Conservation (phyloP, 2,329 filamentous ascomycete genomes). For the Verticillium dahliae region DNA sequence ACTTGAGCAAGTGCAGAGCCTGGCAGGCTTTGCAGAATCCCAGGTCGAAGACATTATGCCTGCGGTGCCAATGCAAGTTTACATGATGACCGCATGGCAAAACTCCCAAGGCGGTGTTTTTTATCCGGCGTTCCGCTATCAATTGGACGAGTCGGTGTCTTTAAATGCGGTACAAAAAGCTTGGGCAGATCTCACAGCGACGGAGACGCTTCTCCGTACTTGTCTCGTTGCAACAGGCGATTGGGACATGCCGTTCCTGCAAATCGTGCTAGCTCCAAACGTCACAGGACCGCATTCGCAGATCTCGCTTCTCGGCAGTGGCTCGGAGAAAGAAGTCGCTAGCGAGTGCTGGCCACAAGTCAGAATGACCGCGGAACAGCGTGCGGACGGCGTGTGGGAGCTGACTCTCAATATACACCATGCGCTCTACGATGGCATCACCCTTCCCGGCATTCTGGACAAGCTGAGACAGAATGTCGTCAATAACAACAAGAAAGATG, state of each 20-base stretch:
- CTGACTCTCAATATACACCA: slow-evolving; percentile 68
- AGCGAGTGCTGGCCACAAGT: slow-evolving; percentile 6
- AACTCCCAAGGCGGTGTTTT: slow-evolving; percentile 61
- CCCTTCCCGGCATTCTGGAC: slow-evolving; percentile 57
- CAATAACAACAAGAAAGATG: not conserved
- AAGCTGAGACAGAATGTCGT: slow-evolving; percentile 18
- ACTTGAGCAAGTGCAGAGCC: slow-evolving; percentile 25
- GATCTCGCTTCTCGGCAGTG: slow-evolving; percentile 12
- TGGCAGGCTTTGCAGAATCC: slow-evolving; percentile 30
- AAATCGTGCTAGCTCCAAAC: slow-evolving; percentile 46
- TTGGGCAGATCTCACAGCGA: slow-evolving; percentile 53
- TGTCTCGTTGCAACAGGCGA: slow-evolving; percentile 49
- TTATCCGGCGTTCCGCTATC: slow-evolving; percentile 65
- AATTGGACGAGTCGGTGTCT: slow-evolving; percentile 32
- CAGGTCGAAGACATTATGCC: slow-evolving; percentile 56
- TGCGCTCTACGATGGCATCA: slow-evolving; percentile 81
- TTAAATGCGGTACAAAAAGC: slow-evolving; percentile 40
- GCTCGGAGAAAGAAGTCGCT: not conserved
- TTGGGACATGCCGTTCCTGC: slow-evolving; percentile 48
- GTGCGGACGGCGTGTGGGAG: slow-evolving; percentile 14
- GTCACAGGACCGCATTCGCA: slow-evolving; percentile 13
- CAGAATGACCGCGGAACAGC: slow-evolving; percentile 1
- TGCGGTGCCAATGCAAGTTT: slow-evolving; percentile 69
- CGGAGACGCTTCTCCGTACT: slow-evolving; percentile 63
- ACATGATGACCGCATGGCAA: slow-evolving; percentile 75